Evolutionary conservation across 345 rosid genomes (phyloP), one percentile per base, ranked within the genome.

Genomic region (Linum trigynum): DNA sequence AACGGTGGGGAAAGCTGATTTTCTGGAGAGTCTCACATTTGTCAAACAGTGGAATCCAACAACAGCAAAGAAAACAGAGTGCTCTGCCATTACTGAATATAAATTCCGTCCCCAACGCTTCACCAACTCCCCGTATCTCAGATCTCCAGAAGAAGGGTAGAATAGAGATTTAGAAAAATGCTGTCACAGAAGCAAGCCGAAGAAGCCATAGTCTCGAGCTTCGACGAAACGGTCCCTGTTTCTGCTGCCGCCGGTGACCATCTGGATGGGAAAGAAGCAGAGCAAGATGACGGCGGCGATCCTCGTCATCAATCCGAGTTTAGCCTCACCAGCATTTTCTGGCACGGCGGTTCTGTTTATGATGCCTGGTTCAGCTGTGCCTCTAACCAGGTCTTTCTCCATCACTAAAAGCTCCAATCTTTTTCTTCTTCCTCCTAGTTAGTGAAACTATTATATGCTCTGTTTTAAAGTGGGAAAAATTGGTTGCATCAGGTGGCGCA

Each of bases 361-460:
- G 96, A 89, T 82, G 96, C 92, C 50, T 89, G 96, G 96, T 89
- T 89, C 70, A 89, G 96, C 64, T 88, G 92, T 72, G 86, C 96
- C 40, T 89, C 89, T 8, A 86, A 89, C 75, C 92, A 89, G 85
- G 91, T 83, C 69, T 39, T 0, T 11, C 23, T 40, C 40, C 8
- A 1, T 57, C 35, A 55, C 39, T 1, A 37, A 11, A 55, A 65
- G 14, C 17, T 39, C 16, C 48, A 58, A 43, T n/a, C 4, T 45
- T 38, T 61, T 3, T 3, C 39, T 32, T 14, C 68, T 65, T 36
- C 48, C 7, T 40, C 5, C 32, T 3, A 57, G 14, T 41, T 57
- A 11, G 12, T 15, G 15, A 3, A 45, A 62, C 61, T 3, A 8
- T 43, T 56, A 38, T 5, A 64, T 57, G 65, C 48, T 43, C 58